Evolutionary conservation across 2,329 filamentous ascomycete genomes (phyloP).

Genomic region (Calycina herbarum): DNA sequence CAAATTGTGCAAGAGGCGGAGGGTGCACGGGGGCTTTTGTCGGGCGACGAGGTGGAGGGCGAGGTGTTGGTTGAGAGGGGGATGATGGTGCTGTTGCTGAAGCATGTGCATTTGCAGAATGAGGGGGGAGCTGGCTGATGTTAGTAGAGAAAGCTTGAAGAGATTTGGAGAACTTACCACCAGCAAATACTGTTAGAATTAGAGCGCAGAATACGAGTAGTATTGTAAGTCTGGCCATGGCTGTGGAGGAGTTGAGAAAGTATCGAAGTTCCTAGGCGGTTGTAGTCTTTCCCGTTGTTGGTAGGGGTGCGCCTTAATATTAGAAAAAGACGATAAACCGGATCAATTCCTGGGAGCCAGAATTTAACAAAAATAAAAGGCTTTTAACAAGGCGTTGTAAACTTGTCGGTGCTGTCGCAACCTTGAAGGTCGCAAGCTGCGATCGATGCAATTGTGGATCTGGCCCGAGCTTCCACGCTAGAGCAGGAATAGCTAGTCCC

Average conservation of each 20-base stretch:
- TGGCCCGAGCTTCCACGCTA: not conserved
- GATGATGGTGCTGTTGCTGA: slow-evolving; percentile 69
- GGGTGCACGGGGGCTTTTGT: slow-evolving; percentile 36
- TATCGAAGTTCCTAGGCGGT: not conserved
- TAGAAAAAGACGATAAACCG: not conserved
- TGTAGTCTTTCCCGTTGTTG: not conserved
- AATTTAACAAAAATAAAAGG: too few species aligned
- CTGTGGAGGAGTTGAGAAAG: not conserved
- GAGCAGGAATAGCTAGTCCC: not conserved
- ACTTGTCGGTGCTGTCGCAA: not conserved
- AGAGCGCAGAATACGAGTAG: slow-evolving; percentile 30
- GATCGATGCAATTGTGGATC: not conserved
- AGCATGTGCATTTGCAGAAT: slow-evolving; percentile 71
- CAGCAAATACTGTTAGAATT: slow-evolving; percentile 30
- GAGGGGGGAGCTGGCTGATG: slow-evolving; percentile 54
- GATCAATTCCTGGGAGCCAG: not conserved
- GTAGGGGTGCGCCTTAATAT: not conserved
- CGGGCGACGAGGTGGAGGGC: slow-evolving; percentile 16
- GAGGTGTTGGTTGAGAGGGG: slow-evolving; percentile 46
- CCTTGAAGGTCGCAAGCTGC: not conserved
- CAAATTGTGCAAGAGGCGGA: slow-evolving; percentile 58
- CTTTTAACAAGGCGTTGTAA: not conserved
- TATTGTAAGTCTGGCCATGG: slow-evolving; percentile 26
- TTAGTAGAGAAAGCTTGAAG: slow-evolving; percentile 26
- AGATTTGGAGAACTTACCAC: slow-evolving; percentile 27